These are phyloP conservation scores for Grammothele lineata DNA, from an alignment of 768 basidiomycete genomes.

Conservation along the genomic window DNA sequence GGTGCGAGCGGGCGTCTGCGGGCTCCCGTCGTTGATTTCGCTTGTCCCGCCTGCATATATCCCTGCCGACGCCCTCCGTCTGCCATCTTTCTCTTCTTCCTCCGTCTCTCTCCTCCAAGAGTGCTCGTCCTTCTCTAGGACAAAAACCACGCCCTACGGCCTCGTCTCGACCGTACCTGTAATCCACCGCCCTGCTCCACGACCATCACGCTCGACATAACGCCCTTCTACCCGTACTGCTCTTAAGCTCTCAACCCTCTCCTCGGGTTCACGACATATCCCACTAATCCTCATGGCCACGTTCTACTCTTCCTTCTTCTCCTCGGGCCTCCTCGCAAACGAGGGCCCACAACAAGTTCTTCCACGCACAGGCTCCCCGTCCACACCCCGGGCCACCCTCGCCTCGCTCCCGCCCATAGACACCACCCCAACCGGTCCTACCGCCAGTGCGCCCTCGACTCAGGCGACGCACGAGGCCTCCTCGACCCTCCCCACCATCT, in stretches of 20 bases:
- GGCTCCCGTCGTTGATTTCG: slow-evolving; percentile 7
- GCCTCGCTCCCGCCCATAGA: slow-evolving; percentile 27
- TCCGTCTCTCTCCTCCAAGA: neutral
- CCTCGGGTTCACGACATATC: no score
- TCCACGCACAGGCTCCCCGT: slow-evolving; percentile 18
- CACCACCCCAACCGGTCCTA: slow-evolving; percentile 33
- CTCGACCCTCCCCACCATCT: slow-evolving; percentile 26
- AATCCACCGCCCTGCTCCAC: neutral
- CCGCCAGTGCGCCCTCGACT: slow-evolving; percentile 18
- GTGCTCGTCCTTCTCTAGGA: no score
- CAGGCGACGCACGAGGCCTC: slow-evolving; percentile 5
- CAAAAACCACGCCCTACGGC: no score
- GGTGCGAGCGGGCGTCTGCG: no score
- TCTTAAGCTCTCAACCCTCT: no score
- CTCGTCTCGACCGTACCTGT: no score
- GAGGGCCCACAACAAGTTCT: slow-evolving; percentile 18
- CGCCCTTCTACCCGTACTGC: neutral
- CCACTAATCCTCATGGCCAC: slow-evolving; percentile 7
- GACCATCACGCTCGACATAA: slow-evolving; percentile 1
- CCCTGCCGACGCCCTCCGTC: neutral
- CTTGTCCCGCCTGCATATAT: neutral
- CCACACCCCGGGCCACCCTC: slow-evolving; percentile 21
- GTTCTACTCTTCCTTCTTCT: slow-evolving; percentile 63
- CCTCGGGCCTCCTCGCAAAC: slow-evolving; percentile 63
- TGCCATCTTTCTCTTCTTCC: slow-evolving; percentile 3